Evolutionary conservation across 2,329 filamentous ascomycete species (phyloP), one percentile per base, ranked within the genome.

Genomic region (Orbilia ellipsospora): DNA sequence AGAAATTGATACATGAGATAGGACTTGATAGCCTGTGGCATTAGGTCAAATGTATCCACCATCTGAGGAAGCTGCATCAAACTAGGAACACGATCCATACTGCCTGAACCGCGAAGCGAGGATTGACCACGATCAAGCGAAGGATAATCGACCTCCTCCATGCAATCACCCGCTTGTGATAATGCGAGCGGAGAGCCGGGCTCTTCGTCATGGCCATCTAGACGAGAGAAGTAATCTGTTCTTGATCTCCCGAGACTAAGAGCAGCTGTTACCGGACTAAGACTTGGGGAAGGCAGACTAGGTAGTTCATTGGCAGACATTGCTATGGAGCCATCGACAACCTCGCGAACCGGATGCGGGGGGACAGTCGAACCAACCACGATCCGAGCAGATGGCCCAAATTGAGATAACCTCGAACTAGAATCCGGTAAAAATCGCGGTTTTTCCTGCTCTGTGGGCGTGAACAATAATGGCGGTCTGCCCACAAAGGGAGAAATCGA

Each of bases 1-100:
- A 99, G 87, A 66, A 99, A 89, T 81, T 99, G 94, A 81, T 96
- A 98, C 89, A 99, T 96, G 83, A 99, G 90, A 81, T 96, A 96
- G 0, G 91, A 92, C 83, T 99, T 95, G 87, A 99, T 89, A 80
- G 95, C 91, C 52, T 92, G 89, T 1, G 94, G 93, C 86, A 99
- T 91, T 5, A 91, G 88, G 81, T 98, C 94, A 80, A 98, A 99
- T 1, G 90, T 90, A 79, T 97, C 92, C 15, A 99, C 84, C 86
- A 99, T 92, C 15, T 87, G 88, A 6, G 92, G 92, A n/a, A 94
- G 91, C 79, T 96, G 92, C 83, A 94, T 87, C 18, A 94, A 62
- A 12, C 65, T 66, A 82, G 18, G 82, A 12, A 86, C 80, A 81
- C 69, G 84, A 80, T 62, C 81, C 80, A 59, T 81, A 78, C 64